Evolutionary conservation across 768 basidiomycete species (phyloP).

Genomic region (Amanita fuliginea): DNA sequence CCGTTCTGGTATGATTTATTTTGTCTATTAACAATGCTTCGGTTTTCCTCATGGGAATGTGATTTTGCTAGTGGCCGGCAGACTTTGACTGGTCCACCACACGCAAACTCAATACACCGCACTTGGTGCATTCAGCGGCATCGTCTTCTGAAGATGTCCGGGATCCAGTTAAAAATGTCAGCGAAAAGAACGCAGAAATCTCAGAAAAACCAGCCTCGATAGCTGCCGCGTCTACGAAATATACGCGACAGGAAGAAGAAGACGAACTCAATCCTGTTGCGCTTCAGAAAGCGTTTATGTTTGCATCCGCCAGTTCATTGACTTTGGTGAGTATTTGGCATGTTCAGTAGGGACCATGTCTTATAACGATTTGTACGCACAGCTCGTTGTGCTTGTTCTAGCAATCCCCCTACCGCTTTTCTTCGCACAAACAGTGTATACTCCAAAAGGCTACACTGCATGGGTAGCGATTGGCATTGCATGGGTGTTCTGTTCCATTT

Average conservation of each 20-base stretch:
- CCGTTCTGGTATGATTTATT: constrained; percentile 42
- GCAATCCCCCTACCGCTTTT: constrained; percentile 82
- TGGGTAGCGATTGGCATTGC: constrained; percentile 79
- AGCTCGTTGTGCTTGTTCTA: constrained; percentile 57
- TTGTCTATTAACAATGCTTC: not conserved
- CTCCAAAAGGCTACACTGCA: constrained; percentile 49
- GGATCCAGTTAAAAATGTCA: not conserved
- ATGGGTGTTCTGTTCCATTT: constrained; percentile 73
- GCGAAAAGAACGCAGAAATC: not conserved
- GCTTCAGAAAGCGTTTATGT: constrained; percentile 66
- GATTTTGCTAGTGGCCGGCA: constrained; percentile 51
- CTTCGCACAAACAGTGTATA: constrained; percentile 67
- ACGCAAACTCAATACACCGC: constrained; percentile 55
- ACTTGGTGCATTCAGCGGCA: not conserved
- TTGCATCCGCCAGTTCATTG: constrained; percentile 70
- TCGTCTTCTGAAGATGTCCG: not conserved
- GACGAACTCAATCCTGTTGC: constrained; percentile 54
- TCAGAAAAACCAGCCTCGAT: not conserved
- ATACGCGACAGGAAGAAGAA: constrained; percentile 22
- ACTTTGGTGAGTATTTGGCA: constrained; percentile 34
- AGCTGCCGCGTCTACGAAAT: not conserved
- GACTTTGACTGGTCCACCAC: constrained; percentile 75
- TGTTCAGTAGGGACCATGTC: too few relatives aligned
- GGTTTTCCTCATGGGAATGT: not conserved
- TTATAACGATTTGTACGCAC: constrained; percentile 1